Evolutionary conservation across 1,284 basidiomycete genomes (phyloP).

Genomic region (Apiotrichum laibachii): DNA sequence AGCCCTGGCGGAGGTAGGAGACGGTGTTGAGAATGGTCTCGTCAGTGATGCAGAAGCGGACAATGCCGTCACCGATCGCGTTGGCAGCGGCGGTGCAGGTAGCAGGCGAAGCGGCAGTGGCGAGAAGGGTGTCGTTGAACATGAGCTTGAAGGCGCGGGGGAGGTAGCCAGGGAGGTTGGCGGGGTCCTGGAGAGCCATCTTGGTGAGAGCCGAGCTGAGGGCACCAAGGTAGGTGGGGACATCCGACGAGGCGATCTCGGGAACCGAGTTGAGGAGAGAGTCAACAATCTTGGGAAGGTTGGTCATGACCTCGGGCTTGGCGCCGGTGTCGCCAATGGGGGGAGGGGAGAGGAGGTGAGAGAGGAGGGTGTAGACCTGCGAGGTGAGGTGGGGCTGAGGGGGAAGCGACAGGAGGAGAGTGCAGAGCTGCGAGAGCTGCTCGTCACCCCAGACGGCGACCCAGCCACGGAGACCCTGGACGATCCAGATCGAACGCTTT

Average conservation of each 20-base stretch:
- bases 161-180: constrained; percentile 54
- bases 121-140: constrained; percentile 63
- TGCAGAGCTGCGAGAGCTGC: constrained; percentile 68
- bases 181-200: constrained; percentile 44
- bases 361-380: constrained; percentile 73
- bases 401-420: constrained; percentile 70
- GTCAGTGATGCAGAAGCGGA: constrained; percentile 68
- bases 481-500: constrained; percentile 72
- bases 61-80: constrained; percentile 57
- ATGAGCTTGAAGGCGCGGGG: constrained; percentile 69
- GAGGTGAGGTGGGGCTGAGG: constrained; percentile 80
- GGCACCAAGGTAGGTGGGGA: constrained; percentile 60
- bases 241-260: constrained; percentile 56
- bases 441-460: constrained; percentile 63
- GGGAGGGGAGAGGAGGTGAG: constrained; percentile 64
- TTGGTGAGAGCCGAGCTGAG: constrained; percentile 50
- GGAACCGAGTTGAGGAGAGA: constrained; percentile 74
- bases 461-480: constrained; percentile 65
- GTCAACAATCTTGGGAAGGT: constrained; percentile 66
- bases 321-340: constrained; percentile 39
- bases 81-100: constrained; percentile 61
- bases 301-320: constrained; percentile 43
- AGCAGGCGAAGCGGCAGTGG: constrained; percentile 29
- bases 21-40: constrained; percentile 60
- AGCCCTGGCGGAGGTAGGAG: constrained; percentile 41